These are phyloP conservation scores for Dictyostelium firmibasis DNA, from an alignment of 78 protist species.

Conservation along the genomic window DNA sequence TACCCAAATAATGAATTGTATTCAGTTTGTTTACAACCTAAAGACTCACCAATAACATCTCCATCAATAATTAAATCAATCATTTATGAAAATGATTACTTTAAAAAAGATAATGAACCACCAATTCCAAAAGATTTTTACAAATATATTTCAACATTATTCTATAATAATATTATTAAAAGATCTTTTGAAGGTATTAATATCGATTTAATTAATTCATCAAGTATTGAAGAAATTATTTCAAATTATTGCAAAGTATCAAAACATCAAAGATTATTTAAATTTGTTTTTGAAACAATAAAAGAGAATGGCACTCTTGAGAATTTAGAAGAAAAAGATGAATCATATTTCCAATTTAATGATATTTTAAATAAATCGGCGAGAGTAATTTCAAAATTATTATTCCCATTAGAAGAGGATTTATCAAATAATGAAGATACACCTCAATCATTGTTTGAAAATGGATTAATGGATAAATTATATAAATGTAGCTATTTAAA, in stretches of 20 bases:
- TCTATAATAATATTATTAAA: not conserved
- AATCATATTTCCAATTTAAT: not conserved
- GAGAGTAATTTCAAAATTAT: not conserved
- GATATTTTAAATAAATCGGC: not conserved
- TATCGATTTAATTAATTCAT: too few species aligned
- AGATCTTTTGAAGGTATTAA: not conserved
- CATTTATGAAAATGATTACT: not conserved
- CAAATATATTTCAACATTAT: not conserved
- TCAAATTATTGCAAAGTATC: not conserved
- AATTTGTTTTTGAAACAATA: not conserved
- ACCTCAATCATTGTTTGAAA: not conserved
- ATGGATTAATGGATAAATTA: not conserved
- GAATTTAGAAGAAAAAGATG: not conserved
- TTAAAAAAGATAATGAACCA: not conserved
- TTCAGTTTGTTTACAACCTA: slow-evolving; percentile 22
- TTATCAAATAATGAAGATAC: not conserved
- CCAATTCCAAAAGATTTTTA: not conserved
- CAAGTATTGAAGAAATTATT: not conserved
- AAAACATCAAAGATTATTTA: not conserved
- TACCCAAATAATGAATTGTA: slow-evolving; percentile 18
- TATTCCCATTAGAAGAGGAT: not conserved
- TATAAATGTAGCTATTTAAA: not conserved
- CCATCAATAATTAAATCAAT: not conserved
- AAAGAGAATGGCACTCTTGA: not conserved
- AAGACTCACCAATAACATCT: not conserved